These are phyloP conservation scores for Lachancea lanzarotensis DNA, from an alignment of 805 yeast genomes.

Conservation along the genomic window DNA sequence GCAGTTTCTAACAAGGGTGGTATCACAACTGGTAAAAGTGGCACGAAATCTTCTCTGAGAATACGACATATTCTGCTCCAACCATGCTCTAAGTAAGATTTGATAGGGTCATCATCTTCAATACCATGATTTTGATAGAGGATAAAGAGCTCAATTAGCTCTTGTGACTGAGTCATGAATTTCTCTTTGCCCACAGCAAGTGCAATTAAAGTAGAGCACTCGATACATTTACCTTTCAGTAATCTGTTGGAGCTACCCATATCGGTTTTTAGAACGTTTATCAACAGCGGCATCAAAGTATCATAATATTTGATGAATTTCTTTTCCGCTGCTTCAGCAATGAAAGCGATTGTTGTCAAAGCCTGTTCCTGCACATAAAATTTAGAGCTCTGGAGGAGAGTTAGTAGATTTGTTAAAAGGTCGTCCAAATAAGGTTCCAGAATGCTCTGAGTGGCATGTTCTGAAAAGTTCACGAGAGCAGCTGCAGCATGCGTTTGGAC, in stretches of 20 bases:
- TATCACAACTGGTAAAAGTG: slow-evolving; percentile 73
- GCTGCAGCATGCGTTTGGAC: slow-evolving; percentile 99
- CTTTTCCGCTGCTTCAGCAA: slow-evolving; percentile 91
- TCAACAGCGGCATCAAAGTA: slow-evolving; percentile 82
- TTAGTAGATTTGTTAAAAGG: slow-evolving; percentile 65
- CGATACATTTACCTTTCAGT: slow-evolving; percentile 88
- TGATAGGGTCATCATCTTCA: slow-evolving; percentile 79
- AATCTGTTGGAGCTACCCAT: slow-evolving; percentile 71
- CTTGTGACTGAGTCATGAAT: slow-evolving; percentile 66
- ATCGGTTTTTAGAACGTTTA: slow-evolving; percentile 72
- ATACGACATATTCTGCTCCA: slow-evolving; percentile 93
- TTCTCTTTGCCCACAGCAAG: slow-evolving; percentile 91
- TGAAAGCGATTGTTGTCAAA: slow-evolving; percentile 89
- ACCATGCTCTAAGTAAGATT: slow-evolving; percentile 81
- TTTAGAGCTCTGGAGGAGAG: slow-evolving; percentile 75
- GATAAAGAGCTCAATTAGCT: slow-evolving; percentile 65
- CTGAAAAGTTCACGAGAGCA: slow-evolving; percentile 91
- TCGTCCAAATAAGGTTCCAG: slow-evolving; percentile 90
- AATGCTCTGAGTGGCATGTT: slow-evolving; percentile 79
- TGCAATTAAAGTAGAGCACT: slow-evolving; percentile 91
- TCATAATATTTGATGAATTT: slow-evolving; percentile 89
- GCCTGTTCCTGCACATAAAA: slow-evolving; percentile 97
- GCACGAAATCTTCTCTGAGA: slow-evolving; percentile 78
- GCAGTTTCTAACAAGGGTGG: slow-evolving; percentile 88
- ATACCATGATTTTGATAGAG: slow-evolving; percentile 55